Evolutionary conservation across 176 grass and related monocot species (phyloP), one percentile per base, ranked within the genome.

Genomic region (Aegilops tauschii): DNA sequence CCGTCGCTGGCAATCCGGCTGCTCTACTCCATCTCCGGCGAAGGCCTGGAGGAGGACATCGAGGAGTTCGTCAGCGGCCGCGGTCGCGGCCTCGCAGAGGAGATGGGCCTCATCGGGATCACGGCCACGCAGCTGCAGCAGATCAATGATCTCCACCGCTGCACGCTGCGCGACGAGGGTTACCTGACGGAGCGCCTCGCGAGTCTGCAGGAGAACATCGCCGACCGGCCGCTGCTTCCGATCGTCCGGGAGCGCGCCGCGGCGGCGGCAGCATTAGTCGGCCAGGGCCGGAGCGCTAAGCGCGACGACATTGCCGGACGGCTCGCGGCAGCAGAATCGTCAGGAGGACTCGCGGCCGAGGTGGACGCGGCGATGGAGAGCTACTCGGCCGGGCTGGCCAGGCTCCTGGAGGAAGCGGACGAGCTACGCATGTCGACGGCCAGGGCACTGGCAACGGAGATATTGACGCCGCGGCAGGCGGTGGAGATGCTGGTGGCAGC

Each of bases 1-100:
- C 91, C 93, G 0, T 83, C 93, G n/a, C 80, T 98, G 63, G 32
- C 80, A 72, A 84, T 95, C 80, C 91, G 90, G 45, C 93, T 98
- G 14, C 67, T 95, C 23, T 93, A 95, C 84, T 90, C 86, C 10
- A 73, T 95, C 73, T 92, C 73, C 61, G 86, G 89, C 88, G 84
- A 74, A 2, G 89, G 84, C 44, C 49, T 98, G 54, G 95, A 98
- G 79, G 85, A 61, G 16, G 85, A 89, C 78, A 42, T 98, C 58
- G 61, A 86, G 61, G 81, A 87, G 66, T 27, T 91, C 59, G 16
- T 93, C 34, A 10, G 9, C 37, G 47, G 69, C 66, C n/a, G 14
- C 23, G 12, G 54, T 3, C 5, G 1, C 6, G 20, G 31, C 29
- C 23, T 1, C 71, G 1, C 1, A 0, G 5, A 11, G 16, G 58